Evolutionary conservation across 768 basidiomycete species (phyloP).

Genomic region (Tulasnella sp.): DNA sequence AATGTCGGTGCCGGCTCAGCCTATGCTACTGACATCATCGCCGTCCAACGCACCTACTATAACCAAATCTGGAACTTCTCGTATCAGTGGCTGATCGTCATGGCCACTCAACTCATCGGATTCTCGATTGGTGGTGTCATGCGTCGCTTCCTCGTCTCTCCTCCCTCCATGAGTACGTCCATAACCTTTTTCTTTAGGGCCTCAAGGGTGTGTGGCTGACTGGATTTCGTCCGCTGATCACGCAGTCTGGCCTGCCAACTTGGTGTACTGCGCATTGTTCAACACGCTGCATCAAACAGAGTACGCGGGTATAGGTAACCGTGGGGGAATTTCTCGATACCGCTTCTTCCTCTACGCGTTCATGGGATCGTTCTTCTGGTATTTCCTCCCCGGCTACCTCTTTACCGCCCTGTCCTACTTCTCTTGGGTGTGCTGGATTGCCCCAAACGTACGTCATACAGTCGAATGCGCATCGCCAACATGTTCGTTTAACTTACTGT

Average conservation of each 20-base stretch:
- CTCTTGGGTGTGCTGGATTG: conserved; percentile 79
- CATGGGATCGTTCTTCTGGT: conserved; percentile 48
- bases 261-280: conserved; percentile 58
- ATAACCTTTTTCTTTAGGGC: not conserved
- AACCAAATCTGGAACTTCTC: conserved; percentile 17
- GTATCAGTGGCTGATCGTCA: conserved; percentile 18
- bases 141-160: conserved; percentile 44
- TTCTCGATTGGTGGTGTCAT: conserved; percentile 72
- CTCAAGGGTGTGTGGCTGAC: conserved; percentile 10
- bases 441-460: conserved; percentile 33
- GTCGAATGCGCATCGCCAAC: not conserved
- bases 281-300: conserved; percentile 62
- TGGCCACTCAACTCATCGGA: conserved; percentile 49
- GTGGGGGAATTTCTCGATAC: conserved; percentile 63
- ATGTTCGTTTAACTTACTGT: not conserved
- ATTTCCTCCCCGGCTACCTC: conserved; percentile 65
- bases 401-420: conserved; percentile 70
- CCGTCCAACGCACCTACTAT: conserved; percentile 23
- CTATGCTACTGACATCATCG: conserved; percentile 24
- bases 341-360: conserved; percentile 62
- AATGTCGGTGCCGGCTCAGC: conserved; percentile 20
- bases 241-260: conserved; percentile 52
- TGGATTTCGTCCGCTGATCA: too few species aligned
- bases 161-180: conserved; percentile 19
- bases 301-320: conserved; percentile 50